These are phyloP conservation scores for Ophiostoma quercus DNA, from an alignment of 2,329 filamentous ascomycete genomes.

Conservation along the genomic window DNA sequence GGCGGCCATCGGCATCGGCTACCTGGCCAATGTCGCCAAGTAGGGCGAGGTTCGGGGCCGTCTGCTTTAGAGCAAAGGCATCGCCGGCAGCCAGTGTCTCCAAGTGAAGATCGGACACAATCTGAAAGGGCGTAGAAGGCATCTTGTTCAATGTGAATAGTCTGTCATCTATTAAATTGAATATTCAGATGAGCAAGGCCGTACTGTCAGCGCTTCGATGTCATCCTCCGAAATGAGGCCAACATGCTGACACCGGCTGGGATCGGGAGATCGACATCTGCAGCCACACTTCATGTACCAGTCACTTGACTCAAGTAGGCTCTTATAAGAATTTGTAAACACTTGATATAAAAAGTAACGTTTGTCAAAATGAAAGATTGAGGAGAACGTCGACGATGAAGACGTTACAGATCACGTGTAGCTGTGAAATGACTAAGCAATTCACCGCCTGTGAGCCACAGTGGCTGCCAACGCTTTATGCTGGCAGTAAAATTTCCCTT, in stretches of 20 bases:
- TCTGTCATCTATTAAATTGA: neutral
- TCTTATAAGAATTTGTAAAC: no score
- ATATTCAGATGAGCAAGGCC: neutral
- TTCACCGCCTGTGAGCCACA: neutral
- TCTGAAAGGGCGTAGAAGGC: neutral
- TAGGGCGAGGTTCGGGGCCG: neutral
- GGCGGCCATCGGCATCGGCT: neutral
- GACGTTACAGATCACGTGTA: neutral
- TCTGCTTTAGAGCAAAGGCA: neutral
- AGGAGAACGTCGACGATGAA: neutral
- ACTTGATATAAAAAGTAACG: no score
- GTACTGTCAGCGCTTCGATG: neutral
- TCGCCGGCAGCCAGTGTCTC: neutral
- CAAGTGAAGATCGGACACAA: neutral
- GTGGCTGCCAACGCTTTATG: neutral
- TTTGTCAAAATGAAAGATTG: no score
- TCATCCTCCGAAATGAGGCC: neutral
- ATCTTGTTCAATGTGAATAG: neutral
- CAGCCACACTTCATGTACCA: neutral
- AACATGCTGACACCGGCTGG: neutral
- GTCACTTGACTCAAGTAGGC: no score
- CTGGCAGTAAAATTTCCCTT: constrained; percentile 9
- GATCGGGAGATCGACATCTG: neutral
- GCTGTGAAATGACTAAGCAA: neutral
- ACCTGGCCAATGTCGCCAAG: neutral